Percentiles rank a stretch among this genome's conserved stretches.
These are phyloP conservation scores for Nakaseomyces uthaithaninus DNA, from an alignment of 1,139 yeast species.

Conservation along the genomic window DNA sequence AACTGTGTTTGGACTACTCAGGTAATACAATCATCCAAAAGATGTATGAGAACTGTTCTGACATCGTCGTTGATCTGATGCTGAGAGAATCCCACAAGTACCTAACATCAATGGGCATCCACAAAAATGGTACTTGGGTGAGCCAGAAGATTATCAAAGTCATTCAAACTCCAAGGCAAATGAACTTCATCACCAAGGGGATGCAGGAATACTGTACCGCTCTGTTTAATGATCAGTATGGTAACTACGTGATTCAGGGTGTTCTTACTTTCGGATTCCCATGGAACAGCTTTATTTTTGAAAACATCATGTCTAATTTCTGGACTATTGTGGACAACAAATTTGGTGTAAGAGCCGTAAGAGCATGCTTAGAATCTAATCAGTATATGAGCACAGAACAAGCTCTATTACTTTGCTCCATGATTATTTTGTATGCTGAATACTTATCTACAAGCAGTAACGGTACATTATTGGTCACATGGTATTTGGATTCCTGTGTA, in stretches of 20 bases:
- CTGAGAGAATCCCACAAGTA: slow-evolving; percentile 66
- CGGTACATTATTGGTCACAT: slow-evolving; percentile 79
- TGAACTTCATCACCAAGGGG: slow-evolving; percentile 54
- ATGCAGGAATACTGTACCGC: slow-evolving; percentile 75
- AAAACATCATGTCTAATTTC: slow-evolving; percentile 67
- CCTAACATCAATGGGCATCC: slow-evolving; percentile 82
- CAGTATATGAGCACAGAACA: slow-evolving; percentile 51
- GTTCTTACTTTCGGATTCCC: slow-evolving; percentile 82
- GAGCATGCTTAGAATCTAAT: slow-evolving; percentile 79
- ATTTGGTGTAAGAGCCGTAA: slow-evolving; percentile 85
- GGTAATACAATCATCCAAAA: slow-evolving; percentile 94
- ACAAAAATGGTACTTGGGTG: slow-evolving; percentile 97
- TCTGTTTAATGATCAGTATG: slow-evolving; percentile 85
- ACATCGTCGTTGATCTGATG: slow-evolving; percentile 68
- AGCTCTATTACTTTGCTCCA: slow-evolving; percentile 60
- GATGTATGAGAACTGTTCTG: slow-evolving; percentile 61
- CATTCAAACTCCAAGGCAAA: slow-evolving; percentile 57
- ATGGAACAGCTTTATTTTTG: slow-evolving; percentile 80
- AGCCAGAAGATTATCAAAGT: slow-evolving; percentile 86
- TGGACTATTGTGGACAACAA: slow-evolving; percentile 77
- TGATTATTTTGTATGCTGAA: slow-evolving; percentile 68
- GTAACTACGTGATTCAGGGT: slow-evolving; percentile 89
- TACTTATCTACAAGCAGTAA: slow-evolving; percentile 73
- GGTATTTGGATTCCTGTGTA: slow-evolving; percentile 84
- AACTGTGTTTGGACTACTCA: slow-evolving; percentile 77